Evolutionary conservation across 140 eudicot genomes (phyloP).

Genomic region (Cichorium intybus): DNA sequence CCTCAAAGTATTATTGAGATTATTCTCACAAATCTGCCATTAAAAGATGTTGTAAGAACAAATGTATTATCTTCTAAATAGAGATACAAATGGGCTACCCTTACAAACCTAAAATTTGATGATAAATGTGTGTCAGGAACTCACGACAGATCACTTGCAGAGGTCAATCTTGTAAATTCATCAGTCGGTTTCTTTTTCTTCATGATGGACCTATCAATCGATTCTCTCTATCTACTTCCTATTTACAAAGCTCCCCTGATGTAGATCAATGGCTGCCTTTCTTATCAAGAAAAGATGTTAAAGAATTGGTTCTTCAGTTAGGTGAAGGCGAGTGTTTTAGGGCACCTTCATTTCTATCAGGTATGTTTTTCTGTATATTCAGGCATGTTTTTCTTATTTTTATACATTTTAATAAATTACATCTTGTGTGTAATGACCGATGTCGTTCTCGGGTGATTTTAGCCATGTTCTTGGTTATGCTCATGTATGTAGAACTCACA

Average conservation of each 20-base stretch:
- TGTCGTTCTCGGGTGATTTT: no score
- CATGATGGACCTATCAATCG: conserved; percentile 71
- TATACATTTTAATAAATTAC: no score
- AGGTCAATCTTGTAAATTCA: conserved; percentile 44
- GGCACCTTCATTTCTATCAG: conserved; percentile 59
- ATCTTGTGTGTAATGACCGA: no score
- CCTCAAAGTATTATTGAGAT: conserved; percentile 76
- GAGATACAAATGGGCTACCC: conserved; percentile 77
- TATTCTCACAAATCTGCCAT: no score
- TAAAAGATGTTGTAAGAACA: no score
- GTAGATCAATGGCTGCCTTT: conserved; percentile 74
- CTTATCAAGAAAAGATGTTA: conserved; percentile 55
- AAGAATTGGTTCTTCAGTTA: conserved; percentile 53
- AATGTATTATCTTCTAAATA: no score
- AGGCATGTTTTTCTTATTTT: no score
- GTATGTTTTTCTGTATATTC: no score
- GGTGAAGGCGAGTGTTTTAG: conserved; percentile 72
- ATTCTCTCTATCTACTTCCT: conserved; percentile 41
- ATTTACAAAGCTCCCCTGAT: conserved; percentile 54
- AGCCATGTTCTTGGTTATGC: no score
- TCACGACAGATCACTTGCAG: conserved; percentile 36
- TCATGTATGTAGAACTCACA: no score
- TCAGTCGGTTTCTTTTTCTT: conserved; percentile 48
- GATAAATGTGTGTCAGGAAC: conserved; percentile 54
- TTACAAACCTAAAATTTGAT: conserved; percentile 69